Conservation (phyloP, 495 filamentous ascomycete genomes). For the Evansstolkia leycettana region DNA sequence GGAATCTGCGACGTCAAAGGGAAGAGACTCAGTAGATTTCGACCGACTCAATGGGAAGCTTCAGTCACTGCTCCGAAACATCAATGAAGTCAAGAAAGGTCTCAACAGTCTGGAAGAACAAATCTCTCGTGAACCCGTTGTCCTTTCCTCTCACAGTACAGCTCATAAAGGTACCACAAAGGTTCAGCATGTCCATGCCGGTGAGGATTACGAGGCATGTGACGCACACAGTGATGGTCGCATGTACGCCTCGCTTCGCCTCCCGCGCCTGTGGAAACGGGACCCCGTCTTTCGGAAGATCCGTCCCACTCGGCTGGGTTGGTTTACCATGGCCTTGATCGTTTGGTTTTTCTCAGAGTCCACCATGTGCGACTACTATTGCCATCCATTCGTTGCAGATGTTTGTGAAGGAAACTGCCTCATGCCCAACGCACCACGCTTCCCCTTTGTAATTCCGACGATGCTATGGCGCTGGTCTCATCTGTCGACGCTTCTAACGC, state of each 20-base stretch:
- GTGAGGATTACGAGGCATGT: slow-evolving; percentile 17
- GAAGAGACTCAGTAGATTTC: slow-evolving; percentile 35
- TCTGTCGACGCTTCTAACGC: slow-evolving; percentile 18
- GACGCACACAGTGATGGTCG: slow-evolving; percentile 12
- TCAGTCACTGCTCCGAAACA: slow-evolving; percentile 45
- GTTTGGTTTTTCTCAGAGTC: slow-evolving; percentile 49
- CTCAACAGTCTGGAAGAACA: slow-evolving; percentile 54
- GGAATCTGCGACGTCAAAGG: slow-evolving; percentile 19
- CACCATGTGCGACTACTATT: slow-evolving; percentile 48
- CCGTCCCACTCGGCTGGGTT: slow-evolving; percentile 45
- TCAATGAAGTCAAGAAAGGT: slow-evolving; percentile 53
- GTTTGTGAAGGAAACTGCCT: slow-evolving; percentile 35
- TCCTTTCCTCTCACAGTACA: slow-evolving; percentile 6
- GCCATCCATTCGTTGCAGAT: slow-evolving; percentile 39
- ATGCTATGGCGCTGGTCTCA: slow-evolving; percentile 36
- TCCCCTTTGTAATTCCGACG: slow-evolving; percentile 33
- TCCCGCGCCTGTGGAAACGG: slow-evolving; percentile 47
- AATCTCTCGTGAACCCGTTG: slow-evolving; percentile 30
- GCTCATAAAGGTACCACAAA: slow-evolving; percentile 4
- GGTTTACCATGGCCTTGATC: slow-evolving; percentile 31
- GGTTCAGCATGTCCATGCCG: slow-evolving; percentile 1
- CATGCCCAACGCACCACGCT: slow-evolving; percentile 29
- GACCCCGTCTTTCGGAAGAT: slow-evolving; percentile 26
- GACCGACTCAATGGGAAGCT: slow-evolving; percentile 47
- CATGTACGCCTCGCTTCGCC: slow-evolving; percentile 31